These are phyloP conservation scores for Crotalaria pallida DNA, from an alignment of 306 rosid genomes.

Conservation along the genomic window DNA sequence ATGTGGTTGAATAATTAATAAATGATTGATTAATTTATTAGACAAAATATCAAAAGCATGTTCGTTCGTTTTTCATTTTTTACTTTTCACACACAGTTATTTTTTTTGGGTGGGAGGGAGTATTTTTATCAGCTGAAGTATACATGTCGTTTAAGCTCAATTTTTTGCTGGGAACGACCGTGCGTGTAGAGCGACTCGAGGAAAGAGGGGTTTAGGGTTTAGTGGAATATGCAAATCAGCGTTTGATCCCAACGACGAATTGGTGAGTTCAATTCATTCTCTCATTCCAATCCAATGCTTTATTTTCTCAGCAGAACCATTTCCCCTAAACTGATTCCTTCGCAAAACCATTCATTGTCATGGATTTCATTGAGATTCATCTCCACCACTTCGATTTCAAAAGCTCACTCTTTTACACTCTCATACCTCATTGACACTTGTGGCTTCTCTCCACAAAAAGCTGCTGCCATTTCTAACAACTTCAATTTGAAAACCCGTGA, in stretches of 20 bases:
- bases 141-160: too few relatives aligned
- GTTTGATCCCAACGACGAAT: not conserved
- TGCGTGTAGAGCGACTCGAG: too few relatives aligned
- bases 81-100: too few relatives aligned
- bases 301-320: not conserved
- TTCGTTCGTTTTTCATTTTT: too few relatives aligned
- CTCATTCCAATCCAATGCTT: not conserved
- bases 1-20: too few relatives aligned
- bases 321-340: not conserved
- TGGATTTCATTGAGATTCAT: not conserved
- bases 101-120: too few relatives aligned
- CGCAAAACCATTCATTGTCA: not conserved
- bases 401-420: not conserved
- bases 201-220: not conserved
- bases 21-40: too few relatives aligned
- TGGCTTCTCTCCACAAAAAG: not conserved
- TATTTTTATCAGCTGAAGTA: too few relatives aligned
- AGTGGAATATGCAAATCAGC: too few relatives aligned
- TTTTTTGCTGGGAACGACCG: too few relatives aligned
- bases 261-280: not conserved
- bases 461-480: not conserved
- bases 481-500: not conserved
- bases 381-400: not conserved
- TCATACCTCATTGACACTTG: conserved; percentile 4
- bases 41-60: too few relatives aligned